Percentiles rank a stretch among this genome's conserved stretches.
These are phyloP conservation scores for Aurantiochytrium sp. DNA, from an alignment of 108 stramenopile species.

Conservation along the genomic window DNA sequence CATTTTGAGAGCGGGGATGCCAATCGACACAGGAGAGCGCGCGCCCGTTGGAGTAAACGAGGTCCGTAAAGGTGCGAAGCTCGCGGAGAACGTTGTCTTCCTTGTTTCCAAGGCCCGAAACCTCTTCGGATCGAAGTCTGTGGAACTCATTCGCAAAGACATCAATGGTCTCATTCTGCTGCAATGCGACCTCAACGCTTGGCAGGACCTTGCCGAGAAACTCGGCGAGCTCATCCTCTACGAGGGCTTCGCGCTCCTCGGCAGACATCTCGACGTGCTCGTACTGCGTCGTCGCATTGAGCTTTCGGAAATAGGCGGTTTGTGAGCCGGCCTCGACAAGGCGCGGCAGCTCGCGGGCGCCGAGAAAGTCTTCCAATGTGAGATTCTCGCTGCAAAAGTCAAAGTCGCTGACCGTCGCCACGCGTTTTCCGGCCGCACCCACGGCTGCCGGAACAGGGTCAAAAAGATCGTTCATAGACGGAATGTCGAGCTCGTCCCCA, in stretches of 20 bases:
- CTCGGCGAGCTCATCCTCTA: not conserved
- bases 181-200: conserved; percentile 47
- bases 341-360: not conserved
- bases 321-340: conserved; percentile 32
- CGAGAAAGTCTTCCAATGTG: not conserved
- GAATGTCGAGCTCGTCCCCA: not conserved
- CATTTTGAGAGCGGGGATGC: conserved; percentile 39
- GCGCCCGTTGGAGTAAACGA: conserved; percentile 46
- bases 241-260: not conserved
- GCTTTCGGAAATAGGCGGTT: conserved; percentile 45
- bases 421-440: conserved; percentile 19
- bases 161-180: conserved; percentile 62
- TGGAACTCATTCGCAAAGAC: conserved; percentile 44
- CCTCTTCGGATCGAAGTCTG: conserved; percentile 4
- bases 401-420: not conserved
- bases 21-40: conserved; percentile 42
- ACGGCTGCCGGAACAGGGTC: conserved; percentile 20
- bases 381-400: conserved; percentile 1
- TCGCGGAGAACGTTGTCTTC: conserved; percentile 50
- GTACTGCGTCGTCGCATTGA: conserved; percentile 47
- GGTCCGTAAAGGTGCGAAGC: conserved; percentile 52
- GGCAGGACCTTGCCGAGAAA: conserved; percentile 28
- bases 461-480: not conserved
- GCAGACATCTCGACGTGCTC: conserved; percentile 2
- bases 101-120: not conserved